Percentiles rank a stretch among this genome's conserved stretches.
Conservation (phyloP, 2,329 filamentous ascomycete genomes). For the Aspergillus pseudotamarii region DNA sequence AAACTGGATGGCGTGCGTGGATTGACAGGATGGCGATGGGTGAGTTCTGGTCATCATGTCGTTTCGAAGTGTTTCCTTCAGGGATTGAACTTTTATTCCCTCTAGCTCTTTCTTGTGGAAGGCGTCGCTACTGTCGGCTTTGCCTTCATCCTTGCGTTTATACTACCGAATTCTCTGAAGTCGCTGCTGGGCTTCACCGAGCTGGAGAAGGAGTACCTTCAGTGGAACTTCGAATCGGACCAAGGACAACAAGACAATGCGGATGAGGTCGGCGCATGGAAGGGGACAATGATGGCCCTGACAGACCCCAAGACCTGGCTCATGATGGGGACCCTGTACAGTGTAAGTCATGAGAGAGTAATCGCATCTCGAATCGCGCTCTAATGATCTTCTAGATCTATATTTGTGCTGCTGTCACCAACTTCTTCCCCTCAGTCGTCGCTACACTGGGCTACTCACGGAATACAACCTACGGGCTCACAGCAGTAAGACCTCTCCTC, state of each 20-base stretch:
- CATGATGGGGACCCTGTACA: background rate
- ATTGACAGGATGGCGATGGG: background rate
- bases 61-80: background rate
- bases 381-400: background rate
- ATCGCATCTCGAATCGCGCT: background rate
- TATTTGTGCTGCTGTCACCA: background rate
- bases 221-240: slow-evolving; percentile 1
- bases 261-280: background rate
- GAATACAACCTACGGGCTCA: background rate
- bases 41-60: background rate
- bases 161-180: background rate
- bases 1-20: background rate
- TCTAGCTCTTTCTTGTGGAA: background rate
- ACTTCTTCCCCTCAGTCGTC: background rate
- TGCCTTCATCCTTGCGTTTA: background rate
- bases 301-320: background rate
- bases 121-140: background rate
- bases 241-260: background rate
- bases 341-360: background rate
- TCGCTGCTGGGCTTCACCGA: background rate
- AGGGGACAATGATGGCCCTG: background rate
- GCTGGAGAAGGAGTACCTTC: background rate
- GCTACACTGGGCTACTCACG: background rate
- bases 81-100: background rate
- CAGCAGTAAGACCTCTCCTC: background rate